Evolutionary conservation across 2,329 filamentous ascomycete genomes (phyloP), one percentile per base, ranked within the genome.

Genomic region (Annulohypoxylon truncatum): DNA sequence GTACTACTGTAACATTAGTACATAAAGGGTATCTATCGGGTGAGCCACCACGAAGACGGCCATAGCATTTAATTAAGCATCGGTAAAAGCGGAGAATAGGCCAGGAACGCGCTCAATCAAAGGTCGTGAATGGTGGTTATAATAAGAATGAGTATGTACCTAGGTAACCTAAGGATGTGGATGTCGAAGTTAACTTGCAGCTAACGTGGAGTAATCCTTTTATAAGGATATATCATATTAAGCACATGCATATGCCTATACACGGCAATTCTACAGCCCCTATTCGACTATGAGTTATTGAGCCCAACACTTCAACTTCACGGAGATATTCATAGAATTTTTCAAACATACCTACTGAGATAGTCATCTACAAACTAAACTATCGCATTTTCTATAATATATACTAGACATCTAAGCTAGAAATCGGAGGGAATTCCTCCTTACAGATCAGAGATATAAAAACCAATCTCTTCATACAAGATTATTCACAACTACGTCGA

Each of bases 41-140:
- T 60, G 26, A 28, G 29, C 2, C 53, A 62, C 64, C 61, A 33
- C 54, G 48, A 62, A 59, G 60, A 64, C 26, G 48, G 48, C 60
- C 64, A 67, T 67, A 64, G 12, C 51, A 66, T 42, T 35, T 54
- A 66, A 13, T 8, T 20, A 54, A 46, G 33, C 59, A 61, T 58
- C 3, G 4, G 18, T 31, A 50, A 50, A 12, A 50, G 55, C 18
- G 24, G 13, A 42, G 31, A 52, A 35, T 2, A 33, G 29, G 20
- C 26, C 7, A 10, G 15, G 28, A 29, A 57, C 42, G 20, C n/a
- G 12, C 18, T 12, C 15, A 44, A 48, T 60, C 52, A 22, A 47
- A 15, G 26, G 13, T 29, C 42, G 26, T 22, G 29, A 46, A n/a
- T 33, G n/a, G 38, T 24, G 20, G n/a, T 18, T 46, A 24, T 5